Evolutionary conservation across 1,139 yeast genomes (phyloP), one percentile per base, ranked within the genome.

Genomic region (Candida smagusa): DNA sequence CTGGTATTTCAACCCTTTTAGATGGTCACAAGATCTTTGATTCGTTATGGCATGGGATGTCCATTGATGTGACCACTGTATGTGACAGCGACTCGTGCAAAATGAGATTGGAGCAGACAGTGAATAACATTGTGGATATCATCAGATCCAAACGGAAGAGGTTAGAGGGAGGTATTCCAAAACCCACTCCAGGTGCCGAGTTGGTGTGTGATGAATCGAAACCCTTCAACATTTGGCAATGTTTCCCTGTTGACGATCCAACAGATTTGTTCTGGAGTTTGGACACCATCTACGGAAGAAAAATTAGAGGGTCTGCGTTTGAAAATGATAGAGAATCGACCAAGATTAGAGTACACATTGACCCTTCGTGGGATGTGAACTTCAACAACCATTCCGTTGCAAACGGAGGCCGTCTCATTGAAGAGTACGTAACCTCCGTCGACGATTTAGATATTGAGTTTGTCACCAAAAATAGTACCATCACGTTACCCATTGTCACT

Each of bases 11-110:
- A 0, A 77, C 95, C 0, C 66, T 92, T 36, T 68, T 94, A 31
- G 95, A 90, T 51, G 97, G 98, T n/a, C 97, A 90, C 58, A 83
- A 82, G 53, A 77, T 94, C n/a, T 94, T 88, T 59, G 96, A 89
- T 54, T 83, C 97, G 0, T 81, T 84, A 47, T 92, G 97, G 97
- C 96, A 90, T 48, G 80, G 92, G 19, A 84, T 94, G 89, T 77
- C 96, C 1, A 79, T 92, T 37, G 97, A 92, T 56, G 72, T 89
- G 21, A 62, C 65, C n/a, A 82, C 92, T 0, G 66, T 63, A 16
- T 81, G 89, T 45, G 53, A 40, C 21, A 46, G 43, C 5, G 42
- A 37, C 3, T 36, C 41, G 3, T 84, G 94, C 48, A 60, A 62
- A 25, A 74, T 76, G 51, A 59, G 66, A 19, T 74, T 92, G 78